Percentiles rank a stretch among this genome's conserved stretches.
Conservation (phyloP, 129 eudicot species). For the Tagetes patula region DNA sequence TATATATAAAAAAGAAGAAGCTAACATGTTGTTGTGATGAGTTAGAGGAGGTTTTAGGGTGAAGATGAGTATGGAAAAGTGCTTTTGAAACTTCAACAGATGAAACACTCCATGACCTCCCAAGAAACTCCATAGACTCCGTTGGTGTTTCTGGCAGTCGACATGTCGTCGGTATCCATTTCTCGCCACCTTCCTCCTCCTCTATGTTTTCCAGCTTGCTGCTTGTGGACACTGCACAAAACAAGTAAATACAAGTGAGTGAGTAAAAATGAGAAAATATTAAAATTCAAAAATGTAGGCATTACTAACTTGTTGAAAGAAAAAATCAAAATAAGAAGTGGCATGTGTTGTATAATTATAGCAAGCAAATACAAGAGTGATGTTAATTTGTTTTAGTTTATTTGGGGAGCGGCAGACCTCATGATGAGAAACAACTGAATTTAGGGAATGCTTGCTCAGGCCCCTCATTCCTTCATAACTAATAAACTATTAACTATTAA, state of each 20-base stretch:
- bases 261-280: not conserved
- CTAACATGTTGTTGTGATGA: not conserved
- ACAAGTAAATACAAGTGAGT: not conserved
- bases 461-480: not conserved
- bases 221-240: constrained; percentile 47
- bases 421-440: constrained; percentile 29
- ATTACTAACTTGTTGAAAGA: not conserved
- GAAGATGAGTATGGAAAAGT: constrained; percentile 44
- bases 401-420: constrained; percentile 29
- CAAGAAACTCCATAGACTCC: constrained; percentile 91
- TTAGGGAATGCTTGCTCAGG: constrained; percentile 17
- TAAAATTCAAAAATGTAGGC: not conserved
- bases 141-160: constrained; percentile 91
- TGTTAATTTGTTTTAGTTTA: not conserved
- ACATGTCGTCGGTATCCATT: constrained; percentile 48
- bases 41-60: constrained; percentile 24
- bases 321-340: not conserved
- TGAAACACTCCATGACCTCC: constrained; percentile 86
- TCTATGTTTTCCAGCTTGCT: constrained; percentile 57
- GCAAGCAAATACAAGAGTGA: not conserved
- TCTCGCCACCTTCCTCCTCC: constrained; percentile 47
- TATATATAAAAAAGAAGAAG: too few species aligned
- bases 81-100: constrained; percentile 79
- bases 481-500: not conserved
- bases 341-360: not conserved